Evolutionary conservation across 164 flowering plant species (phyloP), one percentile per base, ranked within the genome.

Genomic region (Pachysandra terminalis): DNA sequence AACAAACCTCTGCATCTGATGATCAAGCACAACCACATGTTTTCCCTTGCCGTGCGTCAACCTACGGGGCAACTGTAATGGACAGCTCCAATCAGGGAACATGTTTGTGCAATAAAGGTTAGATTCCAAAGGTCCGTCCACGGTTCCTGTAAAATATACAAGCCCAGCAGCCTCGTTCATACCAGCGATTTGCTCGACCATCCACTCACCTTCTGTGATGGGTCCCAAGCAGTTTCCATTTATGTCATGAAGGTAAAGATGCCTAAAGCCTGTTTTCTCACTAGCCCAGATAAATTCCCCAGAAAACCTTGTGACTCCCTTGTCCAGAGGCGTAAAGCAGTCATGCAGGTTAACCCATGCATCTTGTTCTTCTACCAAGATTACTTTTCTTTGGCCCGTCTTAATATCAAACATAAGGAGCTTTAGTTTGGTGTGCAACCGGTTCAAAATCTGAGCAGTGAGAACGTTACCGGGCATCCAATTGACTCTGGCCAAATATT

Each of bases 251-350:
- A 92, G 79, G 81, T 92, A 92, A 62, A 95, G 87, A 81, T 95
- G 99, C 63, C 87, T 79, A 70, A 81, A 95, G 54, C 97, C 97
- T 2, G 97, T 83, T 77, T 74, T 95, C 52, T 92, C 97, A 77
- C 97, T 95, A 0, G 97, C 96, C 99, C 98, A 95, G 35, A 95
- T 80, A 70, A 95, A 95, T 19, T 91, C 98, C 19, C 91, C 96
- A 19, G 85, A 77, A 64, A 67, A 78, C 61, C 45, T 74, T 48
- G 77, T 41, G 19, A 74, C 75, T 41, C 83, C 84, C 74, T 81
- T 85, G 71, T 87, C 96, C 27, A 95, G 74, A 71, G 97, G 97
- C 19, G 90, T 92, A 72, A 95, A 92, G 66, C 92, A 89, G 68
- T 95, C 96, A 68, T 95, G 98, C 23, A 95, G 71, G 76, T 86